phyloP scores from a whole-genome alignment of 2,329 filamentous ascomycete genomes.

The Acrocalymma vagum region DNA sequence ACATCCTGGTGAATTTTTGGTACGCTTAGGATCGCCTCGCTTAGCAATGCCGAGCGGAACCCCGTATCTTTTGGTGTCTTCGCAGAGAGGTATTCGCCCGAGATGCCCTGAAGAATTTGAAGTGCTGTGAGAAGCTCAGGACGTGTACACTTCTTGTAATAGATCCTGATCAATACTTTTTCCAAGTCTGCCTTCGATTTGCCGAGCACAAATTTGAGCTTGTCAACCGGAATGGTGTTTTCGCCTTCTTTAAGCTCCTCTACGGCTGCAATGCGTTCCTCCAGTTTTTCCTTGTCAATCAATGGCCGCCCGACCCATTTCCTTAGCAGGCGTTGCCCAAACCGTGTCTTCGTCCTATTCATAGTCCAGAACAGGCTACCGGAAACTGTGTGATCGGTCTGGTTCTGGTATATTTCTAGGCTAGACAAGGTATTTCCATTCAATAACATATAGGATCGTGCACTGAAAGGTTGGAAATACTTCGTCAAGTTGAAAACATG shows the following conservation, averaged over 20 bases:
- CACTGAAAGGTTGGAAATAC: slow-evolving; percentile 96
- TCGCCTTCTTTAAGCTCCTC: slow-evolving; percentile 81
- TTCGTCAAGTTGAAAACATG: slow-evolving; percentile 97
- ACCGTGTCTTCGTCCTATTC: slow-evolving; percentile 89
- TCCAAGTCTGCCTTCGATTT: slow-evolving; percentile 84
- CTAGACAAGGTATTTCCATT: slow-evolving; percentile 95
- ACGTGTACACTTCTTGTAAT: slow-evolving; percentile 94
- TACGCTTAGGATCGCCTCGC: slow-evolving; percentile 75
- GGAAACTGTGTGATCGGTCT: slow-evolving; percentile 83
- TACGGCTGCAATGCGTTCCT: slow-evolving; percentile 83
- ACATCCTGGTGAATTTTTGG: slow-evolving; percentile 80
- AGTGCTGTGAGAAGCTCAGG: slow-evolving; percentile 86
- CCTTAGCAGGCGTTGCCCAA: slow-evolving; percentile 84
- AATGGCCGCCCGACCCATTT: slow-evolving; percentile 96
- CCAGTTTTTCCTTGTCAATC: slow-evolving; percentile 76
- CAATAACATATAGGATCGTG: slow-evolving; percentile 92
- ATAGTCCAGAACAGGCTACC: slow-evolving; percentile 96
- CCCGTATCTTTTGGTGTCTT: slow-evolving; percentile 72
- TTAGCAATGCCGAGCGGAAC: slow-evolving; percentile 76
- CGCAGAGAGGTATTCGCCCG: slow-evolving; percentile 76
- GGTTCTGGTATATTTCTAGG: slow-evolving; percentile 94
- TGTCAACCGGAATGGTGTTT: slow-evolving; percentile 73
- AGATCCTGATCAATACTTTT: slow-evolving; percentile 91
- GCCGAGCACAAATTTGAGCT: slow-evolving; percentile 74
- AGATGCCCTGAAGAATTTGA: slow-evolving; percentile 84